Evolutionary conservation across 495 filamentous ascomycete genomes (phyloP), one percentile per base, ranked within the genome.

Genomic region (Trichocladium uniseriatum): DNA sequence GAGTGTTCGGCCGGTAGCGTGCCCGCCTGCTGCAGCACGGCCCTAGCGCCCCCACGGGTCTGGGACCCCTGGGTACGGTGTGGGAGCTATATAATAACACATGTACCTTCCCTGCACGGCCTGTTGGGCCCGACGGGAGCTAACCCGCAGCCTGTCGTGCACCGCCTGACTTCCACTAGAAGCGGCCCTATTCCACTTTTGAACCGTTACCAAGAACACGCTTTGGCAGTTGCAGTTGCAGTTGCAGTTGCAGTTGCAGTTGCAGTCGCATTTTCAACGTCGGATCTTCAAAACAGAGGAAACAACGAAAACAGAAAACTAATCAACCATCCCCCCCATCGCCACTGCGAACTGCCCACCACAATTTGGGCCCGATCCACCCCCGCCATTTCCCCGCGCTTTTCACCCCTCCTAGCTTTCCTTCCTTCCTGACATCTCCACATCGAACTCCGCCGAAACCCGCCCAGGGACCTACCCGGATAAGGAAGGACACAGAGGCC

Each of bases 151-250:
- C 34, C 40, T 48, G 52, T 45, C 24, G 43, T 49, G 49, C 48
- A 48, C 43, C 43, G 40, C 48, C 45, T 49, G 34, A 49, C 38
- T n/a, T n/a, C n/a, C n/a, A n/a, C n/a, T n/a, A 22, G 22, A 37
- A 47, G 29, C 50, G 38, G 43, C 43, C 48, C 34, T 44, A 46
- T 56, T 56, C 53, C 53, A 52, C 43, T 45, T 52, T 56, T 48
- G 45, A 37, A 44, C 29, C 28, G 27, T 38, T 38, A 43, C n/a
- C 7, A 14, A 18, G 19, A 3, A 28, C 46, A 21, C 31, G 29
- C 37, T 31, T 43, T 39, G 18, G 3, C 24, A 27, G 24, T 27
- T 27, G 3, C 24, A 27, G 4, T 27, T 27, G 24, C 24, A 32
- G 9, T 32, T 5, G 9, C 31, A 32, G 31, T 14, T 32, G 31